Evolutionary conservation across 129 eudicot genomes (phyloP).

Genomic region (Silybum marianum): DNA sequence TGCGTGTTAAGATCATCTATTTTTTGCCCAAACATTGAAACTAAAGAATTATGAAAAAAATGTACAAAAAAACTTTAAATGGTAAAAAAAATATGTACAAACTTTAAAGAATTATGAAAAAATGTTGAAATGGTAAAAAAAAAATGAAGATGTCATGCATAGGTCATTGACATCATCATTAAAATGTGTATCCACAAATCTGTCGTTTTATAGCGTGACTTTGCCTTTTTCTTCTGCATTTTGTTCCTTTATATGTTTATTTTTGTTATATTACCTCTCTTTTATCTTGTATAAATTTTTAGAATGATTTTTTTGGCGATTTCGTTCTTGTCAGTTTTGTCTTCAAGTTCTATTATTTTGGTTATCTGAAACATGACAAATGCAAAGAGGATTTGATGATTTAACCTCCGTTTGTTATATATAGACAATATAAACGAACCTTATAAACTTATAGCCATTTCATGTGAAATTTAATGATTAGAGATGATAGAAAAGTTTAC

Average conservation of each 20-base stretch:
- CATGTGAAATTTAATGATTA: neutral
- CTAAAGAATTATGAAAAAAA: no score
- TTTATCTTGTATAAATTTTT: neutral
- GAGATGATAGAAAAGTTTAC: neutral
- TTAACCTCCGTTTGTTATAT: neutral
- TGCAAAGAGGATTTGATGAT: neutral
- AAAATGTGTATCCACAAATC: neutral
- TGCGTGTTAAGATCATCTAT: no score
- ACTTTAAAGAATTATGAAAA: no score
- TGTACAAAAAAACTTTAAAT: no score
- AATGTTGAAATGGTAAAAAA: neutral
- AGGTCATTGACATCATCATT: slow-evolving; percentile 17
- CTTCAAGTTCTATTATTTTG: neutral
- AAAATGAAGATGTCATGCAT: slow-evolving; percentile 18
- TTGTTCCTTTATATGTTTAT: neutral
- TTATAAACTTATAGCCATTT: no score
- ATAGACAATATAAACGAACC: neutral
- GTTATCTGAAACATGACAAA: neutral
- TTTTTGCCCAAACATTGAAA: no score
- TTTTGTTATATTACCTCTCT: neutral
- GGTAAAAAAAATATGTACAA: neutral
- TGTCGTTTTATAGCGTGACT: neutral
- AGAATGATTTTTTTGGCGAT: neutral
- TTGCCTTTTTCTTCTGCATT: neutral
- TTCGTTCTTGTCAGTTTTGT: neutral